Base-by-base conservation (phyloP, 306 rosid species). In the Quercus agrifolia region DNA sequence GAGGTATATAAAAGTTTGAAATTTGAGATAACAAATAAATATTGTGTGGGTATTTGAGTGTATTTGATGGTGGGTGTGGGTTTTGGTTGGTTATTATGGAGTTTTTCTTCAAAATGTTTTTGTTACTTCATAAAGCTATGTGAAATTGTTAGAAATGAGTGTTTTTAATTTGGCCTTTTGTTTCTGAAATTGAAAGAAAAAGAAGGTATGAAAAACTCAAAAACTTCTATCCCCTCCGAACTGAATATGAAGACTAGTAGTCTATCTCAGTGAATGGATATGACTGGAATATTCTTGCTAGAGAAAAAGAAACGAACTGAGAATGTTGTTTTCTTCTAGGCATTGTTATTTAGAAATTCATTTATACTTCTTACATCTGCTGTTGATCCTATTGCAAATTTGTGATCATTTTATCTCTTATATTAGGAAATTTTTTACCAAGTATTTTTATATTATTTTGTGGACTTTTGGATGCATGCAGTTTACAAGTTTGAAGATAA, bases 401-500 rank as follows among this genome's bases (percentile, higher is more conserved):
- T 67, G 1, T 67, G n/a, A 35, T 67, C 11, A 46, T 67, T 35
- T 3, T 35, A 2, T 13, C 11, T 67, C 51, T 35, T 67, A 0
- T 12, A 27, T 35, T 33, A 17, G 35, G 33, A 33, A 35, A 15
- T 3, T 67, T 33, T 8, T 21, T 19, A 6, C 72, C 21, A 21
- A 46, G 5, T 23, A 5, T 6, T 6, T 71, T 12, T 57, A 41
- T 44, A 49, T 66, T 23, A 52, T 59, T 70, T 74, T 75, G 71
- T 55, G 5, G 38, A 74, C 74, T 70, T 71, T 44, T 74, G 62
- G 28, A 13, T 81, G 41, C 51, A 54, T 88, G 86, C 98, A 91
- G 99, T 77, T 33, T 90, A 79, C 78, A 82, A 56, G 17, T 96
- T 96, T 77, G 90, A 87, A 54, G 80, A 88, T 23, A 68, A 62